phyloP scores from a whole-genome alignment of 805 yeast species.

The Jamesozyma rosinii region DNA sequence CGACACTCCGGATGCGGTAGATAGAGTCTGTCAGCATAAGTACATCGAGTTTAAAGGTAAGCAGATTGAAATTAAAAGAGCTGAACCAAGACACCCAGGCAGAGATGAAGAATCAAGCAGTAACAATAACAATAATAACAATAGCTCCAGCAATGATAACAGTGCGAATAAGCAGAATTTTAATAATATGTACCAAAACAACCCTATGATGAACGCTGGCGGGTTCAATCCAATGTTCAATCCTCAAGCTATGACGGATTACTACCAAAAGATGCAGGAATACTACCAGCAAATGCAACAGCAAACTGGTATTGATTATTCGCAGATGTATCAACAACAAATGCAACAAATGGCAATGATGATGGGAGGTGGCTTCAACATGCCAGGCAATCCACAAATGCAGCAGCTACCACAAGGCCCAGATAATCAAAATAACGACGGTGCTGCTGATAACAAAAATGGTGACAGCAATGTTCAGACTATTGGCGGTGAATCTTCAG shows the following conservation, averaged over 20 bases:
- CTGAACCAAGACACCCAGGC: conserved; percentile 73
- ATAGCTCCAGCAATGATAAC: conserved; percentile 13
- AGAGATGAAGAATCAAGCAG: conserved; percentile 17
- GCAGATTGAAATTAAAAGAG: conserved; percentile 74
- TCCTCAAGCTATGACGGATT: conserved; percentile 55
- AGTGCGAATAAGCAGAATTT: conserved; percentile 13
- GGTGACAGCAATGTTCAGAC: conserved; percentile 24
- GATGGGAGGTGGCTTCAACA: conserved; percentile 16
- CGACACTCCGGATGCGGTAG: conserved; percentile 91
- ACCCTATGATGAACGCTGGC: conserved; percentile 25
- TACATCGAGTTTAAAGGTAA: conserved; percentile 80
- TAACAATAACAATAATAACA: conserved; percentile 7
- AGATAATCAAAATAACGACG: conserved; percentile 9
- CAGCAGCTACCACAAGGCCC: conserved; percentile 2
- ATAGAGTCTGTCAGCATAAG: conserved; percentile 72
- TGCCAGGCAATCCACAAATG: conserved; percentile 11
- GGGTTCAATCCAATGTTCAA: conserved; percentile 29
- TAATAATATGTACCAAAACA: conserved; percentile 26
- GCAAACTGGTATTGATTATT: conserved; percentile 30
- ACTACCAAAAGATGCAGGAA: conserved; percentile 54
- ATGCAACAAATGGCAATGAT: conserved; percentile 28
- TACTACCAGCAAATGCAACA: conserved; percentile 34
- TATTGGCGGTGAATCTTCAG: conserved; percentile 19
- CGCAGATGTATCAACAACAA: conserved; percentile 31
- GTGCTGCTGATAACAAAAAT: conserved; percentile 5